Evolutionary conservation across 1,284 basidiomycete species (phyloP).

Genomic region (Trametes versicolor): DNA sequence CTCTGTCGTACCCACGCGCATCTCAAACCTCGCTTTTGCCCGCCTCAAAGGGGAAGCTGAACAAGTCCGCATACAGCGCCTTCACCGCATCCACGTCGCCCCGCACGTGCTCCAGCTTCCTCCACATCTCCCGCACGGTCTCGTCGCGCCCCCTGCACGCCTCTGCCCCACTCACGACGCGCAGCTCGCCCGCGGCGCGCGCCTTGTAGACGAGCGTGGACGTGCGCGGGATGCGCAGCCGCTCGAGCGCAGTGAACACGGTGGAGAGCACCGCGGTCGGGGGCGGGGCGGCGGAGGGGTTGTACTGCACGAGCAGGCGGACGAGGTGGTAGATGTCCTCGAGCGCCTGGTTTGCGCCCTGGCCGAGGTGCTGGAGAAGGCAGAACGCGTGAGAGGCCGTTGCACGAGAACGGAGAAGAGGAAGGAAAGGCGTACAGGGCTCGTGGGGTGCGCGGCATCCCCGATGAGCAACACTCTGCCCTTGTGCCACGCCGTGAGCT

Average conservation of each 20-base stretch:
- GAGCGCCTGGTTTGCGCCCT: slow-evolving; percentile 59
- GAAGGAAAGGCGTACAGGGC: slow-evolving; percentile 37
- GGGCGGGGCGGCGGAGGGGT: slow-evolving; percentile 42
- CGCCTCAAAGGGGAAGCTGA: background rate
- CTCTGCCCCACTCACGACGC: slow-evolving; percentile 48
- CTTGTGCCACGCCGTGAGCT: slow-evolving; percentile 53
- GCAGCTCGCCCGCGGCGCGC: slow-evolving; percentile 47
- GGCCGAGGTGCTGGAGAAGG: slow-evolving; percentile 53
- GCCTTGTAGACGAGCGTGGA: slow-evolving; percentile 50
- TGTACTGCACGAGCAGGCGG: slow-evolving; percentile 47
- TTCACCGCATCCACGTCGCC: background rate
- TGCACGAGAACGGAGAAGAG: background rate
- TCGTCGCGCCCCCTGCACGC: slow-evolving; percentile 45
- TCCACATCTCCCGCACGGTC: slow-evolving; percentile 2
- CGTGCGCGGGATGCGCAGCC: slow-evolving; percentile 45
- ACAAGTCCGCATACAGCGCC: slow-evolving; percentile 4
- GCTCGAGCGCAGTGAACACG: slow-evolving; percentile 46
- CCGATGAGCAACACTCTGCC: slow-evolving; percentile 46
- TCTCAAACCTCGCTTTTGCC: slow-evolving; percentile 19
- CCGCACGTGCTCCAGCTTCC: background rate
- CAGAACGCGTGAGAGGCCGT: slow-evolving; percentile 15
- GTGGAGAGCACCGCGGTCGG: slow-evolving; percentile 43
- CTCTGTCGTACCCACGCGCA: background rate
- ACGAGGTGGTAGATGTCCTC: slow-evolving; percentile 55
- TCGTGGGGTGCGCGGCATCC: slow-evolving; percentile 48